Base-by-base conservation (phyloP, 2,329 filamentous ascomycete species). In the Bimuria novae-zelandiae region DNA sequence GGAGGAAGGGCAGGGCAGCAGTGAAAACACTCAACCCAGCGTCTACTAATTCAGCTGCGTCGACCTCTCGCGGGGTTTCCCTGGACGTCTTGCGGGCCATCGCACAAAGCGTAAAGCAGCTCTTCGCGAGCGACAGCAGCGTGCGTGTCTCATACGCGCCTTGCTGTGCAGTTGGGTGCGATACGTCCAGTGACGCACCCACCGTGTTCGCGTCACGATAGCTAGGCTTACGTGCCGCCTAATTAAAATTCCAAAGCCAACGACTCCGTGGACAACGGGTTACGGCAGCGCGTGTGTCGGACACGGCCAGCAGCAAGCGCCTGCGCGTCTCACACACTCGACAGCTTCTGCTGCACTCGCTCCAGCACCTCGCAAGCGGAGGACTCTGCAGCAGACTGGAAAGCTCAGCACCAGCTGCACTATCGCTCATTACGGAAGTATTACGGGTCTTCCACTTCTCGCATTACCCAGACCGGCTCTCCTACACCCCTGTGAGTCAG, bases 131-230 rank as follows among this genome's bases (percentile, higher is more conserved):
- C 50, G 53, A 41, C 44, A 32, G 45, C 57, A 48, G 43, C 54
- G 48, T 36, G 51, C 33, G 52, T 32, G 44, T 53, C 53, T 60
- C 53, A 47, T 45, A 49, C 62, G 52, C 57, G 47, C 61, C 55
- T 64, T 65, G 54, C 53, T 59, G 67, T 69, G 64, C 60, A 60
- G 60, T 64, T 60, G 67, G 63, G 65, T 70, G 67, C 67, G 65
- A 66, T 57, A 58, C 64, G 67, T 68, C 69, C 60, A 71, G 70
- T 73, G 70, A 71, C 64, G 64, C 64, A 61, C 61, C 68, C 57
- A 54, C 67, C 62, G 68, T 67, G 64, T 58, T 53, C 44, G 58
- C 61, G 59, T 65, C 60, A 63, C 67, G 58, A 64, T 69, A 69
- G 63, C 64, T 61, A 68, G 62, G 65, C 61, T 49, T 44, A 59